Conservation (phyloP, 768 basidiomycete species). For the Daedaleopsis sinensis region DNA sequence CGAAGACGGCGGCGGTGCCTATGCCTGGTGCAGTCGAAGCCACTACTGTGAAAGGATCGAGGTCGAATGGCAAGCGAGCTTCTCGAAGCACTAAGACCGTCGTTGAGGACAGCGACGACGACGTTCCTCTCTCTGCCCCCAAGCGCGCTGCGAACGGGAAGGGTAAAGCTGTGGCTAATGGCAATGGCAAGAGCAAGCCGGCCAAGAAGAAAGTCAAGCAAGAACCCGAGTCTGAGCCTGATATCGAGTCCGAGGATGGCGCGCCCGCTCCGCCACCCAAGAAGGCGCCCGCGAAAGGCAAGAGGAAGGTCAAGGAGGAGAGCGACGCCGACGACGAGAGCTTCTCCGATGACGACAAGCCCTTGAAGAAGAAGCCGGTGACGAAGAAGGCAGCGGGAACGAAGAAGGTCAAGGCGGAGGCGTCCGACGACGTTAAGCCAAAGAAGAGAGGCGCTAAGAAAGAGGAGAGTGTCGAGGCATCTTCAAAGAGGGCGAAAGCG, state of each 20-base stretch:
- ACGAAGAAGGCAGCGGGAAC: conserved; percentile 37
- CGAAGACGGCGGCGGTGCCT: conserved; percentile 39
- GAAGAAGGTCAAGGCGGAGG: conserved; percentile 55
- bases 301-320: conserved; percentile 52
- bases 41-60: conserved; percentile 36
- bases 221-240: conserved; percentile 28
- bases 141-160: conserved; percentile 49
- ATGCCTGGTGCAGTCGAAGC: conserved; percentile 46
- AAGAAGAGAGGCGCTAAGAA: conserved; percentile 45
- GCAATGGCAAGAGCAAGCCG: conserved; percentile 23
- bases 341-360: conserved; percentile 47
- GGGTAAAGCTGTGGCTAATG: conserved; percentile 50
- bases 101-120: conserved; percentile 43
- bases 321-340: conserved; percentile 47
- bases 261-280: conserved; percentile 35
- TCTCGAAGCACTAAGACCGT: conserved; percentile 40
- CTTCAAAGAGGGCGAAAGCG: conserved; percentile 54
- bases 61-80: conserved; percentile 36
- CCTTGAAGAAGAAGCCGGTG: conserved; percentile 45
- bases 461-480: conserved; percentile 33
- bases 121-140: conserved; percentile 46
- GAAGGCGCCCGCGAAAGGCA: conserved; percentile 33
- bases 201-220: conserved; percentile 28
- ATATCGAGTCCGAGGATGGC: conserved; percentile 33
- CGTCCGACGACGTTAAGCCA: conserved; percentile 37